Evolutionary conservation across 75 land plant genomes (phyloP).

Genomic region (Pinus albicaulis): DNA sequence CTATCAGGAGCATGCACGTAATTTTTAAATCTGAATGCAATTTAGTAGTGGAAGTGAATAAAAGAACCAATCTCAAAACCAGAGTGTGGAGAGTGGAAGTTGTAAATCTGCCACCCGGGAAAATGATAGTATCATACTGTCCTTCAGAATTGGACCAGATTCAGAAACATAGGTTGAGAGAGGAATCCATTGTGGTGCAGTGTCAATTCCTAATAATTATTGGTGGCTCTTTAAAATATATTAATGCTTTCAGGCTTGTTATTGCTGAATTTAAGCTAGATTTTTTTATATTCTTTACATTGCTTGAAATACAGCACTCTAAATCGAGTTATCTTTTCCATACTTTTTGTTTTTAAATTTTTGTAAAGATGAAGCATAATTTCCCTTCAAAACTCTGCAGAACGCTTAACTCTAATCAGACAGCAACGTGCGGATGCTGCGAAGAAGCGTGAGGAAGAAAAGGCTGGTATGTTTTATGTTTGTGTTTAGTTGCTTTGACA

Average conservation of each 20-base stretch:
- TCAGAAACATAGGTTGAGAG: too few relatives aligned
- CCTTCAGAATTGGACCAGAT: too few relatives aligned
- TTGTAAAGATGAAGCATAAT: neutral
- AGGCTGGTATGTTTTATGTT: conserved; percentile 60
- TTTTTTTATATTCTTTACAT: neutral
- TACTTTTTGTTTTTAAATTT: neutral
- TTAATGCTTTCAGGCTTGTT: neutral
- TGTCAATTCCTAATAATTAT: too few relatives aligned
- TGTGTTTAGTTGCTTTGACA: neutral
- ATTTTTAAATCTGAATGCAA: too few relatives aligned
- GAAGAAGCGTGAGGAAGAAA: conserved; percentile 92
- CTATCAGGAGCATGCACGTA: too few relatives aligned
- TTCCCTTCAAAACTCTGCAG: conserved; percentile 25
- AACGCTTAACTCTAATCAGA: conserved; percentile 81
- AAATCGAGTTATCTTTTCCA: neutral
- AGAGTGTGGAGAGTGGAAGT: too few relatives aligned
- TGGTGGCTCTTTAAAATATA: too few relatives aligned
- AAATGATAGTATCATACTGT: too few relatives aligned
- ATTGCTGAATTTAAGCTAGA: neutral
- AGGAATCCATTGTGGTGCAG: too few relatives aligned
- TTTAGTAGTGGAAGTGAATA: too few relatives aligned
- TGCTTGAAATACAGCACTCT: neutral
- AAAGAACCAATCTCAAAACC: too few relatives aligned
- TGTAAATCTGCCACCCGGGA: too few relatives aligned
- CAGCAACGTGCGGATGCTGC: conserved; percentile 97